Evolutionary conservation across 164 flowering plant species (phyloP).

Genomic region (Chimonanthus praecox): DNA sequence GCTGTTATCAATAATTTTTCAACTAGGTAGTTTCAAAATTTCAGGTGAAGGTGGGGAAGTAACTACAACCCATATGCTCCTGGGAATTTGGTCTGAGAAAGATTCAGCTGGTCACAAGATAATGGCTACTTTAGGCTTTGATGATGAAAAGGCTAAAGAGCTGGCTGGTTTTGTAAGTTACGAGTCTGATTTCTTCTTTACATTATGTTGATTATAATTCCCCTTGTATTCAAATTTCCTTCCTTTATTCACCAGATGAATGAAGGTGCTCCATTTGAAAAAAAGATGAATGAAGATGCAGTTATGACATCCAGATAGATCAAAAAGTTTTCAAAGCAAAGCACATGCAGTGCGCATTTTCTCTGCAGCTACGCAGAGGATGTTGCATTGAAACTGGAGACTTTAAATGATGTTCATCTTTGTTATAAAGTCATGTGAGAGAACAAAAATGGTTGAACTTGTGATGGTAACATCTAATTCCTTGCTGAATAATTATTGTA

Average conservation of each 20-base stretch:
- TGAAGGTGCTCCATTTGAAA: background rate
- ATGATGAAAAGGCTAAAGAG: background rate
- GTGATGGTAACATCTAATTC: too few relatives aligned
- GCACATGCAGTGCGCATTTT: too few relatives aligned
- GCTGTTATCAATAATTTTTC: too few relatives aligned
- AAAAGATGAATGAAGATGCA: too few relatives aligned
- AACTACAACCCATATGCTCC: constrained; percentile 56
- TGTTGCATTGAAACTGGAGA: background rate
- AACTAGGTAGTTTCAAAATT: background rate
- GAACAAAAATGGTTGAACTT: background rate
- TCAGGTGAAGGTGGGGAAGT: constrained; percentile 67
- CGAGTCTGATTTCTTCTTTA: background rate
- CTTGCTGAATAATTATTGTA: too few relatives aligned
- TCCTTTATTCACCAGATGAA: background rate
- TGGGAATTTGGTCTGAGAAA: constrained; percentile 70
- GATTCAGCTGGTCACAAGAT: constrained; percentile 68
- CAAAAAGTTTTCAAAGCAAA: too few relatives aligned
- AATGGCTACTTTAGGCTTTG: background rate
- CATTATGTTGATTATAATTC: background rate
- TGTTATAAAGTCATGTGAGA: background rate
- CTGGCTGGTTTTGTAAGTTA: background rate
- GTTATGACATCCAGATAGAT: too few relatives aligned
- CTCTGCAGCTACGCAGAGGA: too few relatives aligned
- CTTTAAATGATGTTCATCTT: background rate
- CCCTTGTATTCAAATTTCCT: background rate